These are phyloP conservation scores for Gamsiella multidivaricata DNA, from an alignment of 192 early-diverging fungal genomes.

Conservation along the genomic window DNA sequence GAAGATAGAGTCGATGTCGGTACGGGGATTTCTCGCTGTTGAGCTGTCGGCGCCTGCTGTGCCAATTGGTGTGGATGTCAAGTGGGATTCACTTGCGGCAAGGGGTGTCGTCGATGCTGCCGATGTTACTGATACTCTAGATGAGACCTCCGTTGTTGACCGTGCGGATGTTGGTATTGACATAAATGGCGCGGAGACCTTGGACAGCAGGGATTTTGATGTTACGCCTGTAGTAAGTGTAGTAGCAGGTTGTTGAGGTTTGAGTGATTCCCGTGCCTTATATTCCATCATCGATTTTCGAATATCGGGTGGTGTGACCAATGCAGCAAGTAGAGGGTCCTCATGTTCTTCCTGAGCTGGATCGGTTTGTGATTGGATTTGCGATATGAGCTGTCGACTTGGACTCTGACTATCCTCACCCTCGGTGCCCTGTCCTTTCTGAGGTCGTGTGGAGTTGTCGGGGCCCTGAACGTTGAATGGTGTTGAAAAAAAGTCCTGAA, in stretches of 20 bases:
- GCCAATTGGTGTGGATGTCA: conserved; percentile 12
- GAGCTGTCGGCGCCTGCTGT: background rate
- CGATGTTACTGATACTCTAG: background rate
- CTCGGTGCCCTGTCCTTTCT: background rate
- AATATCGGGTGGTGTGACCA: conserved; percentile 31
- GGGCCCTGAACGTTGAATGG: background rate
- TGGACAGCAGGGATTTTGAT: background rate
- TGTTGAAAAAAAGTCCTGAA: conserved; percentile 41
- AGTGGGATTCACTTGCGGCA: background rate
- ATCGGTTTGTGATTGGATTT: conserved; percentile 20
- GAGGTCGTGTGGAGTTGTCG: background rate
- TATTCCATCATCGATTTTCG: conserved; percentile 10
- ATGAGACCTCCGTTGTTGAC: background rate
- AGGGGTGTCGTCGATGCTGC: background rate
- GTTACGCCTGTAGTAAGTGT: background rate
- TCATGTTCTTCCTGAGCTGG: background rate
- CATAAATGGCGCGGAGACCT: background rate
- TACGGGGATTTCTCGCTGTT: background rate
- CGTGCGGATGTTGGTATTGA: background rate
- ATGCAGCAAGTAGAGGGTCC: conserved; percentile 29
- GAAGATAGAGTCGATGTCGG: conserved; percentile 25
- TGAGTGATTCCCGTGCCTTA: conserved; percentile 3
- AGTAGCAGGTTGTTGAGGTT: background rate
- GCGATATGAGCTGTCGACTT: conserved; percentile 20
- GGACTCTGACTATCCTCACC: conserved; percentile 20